Base-by-base conservation (phyloP, 1,284 basidiomycete genomes). In the Irpex sp. region DNA sequence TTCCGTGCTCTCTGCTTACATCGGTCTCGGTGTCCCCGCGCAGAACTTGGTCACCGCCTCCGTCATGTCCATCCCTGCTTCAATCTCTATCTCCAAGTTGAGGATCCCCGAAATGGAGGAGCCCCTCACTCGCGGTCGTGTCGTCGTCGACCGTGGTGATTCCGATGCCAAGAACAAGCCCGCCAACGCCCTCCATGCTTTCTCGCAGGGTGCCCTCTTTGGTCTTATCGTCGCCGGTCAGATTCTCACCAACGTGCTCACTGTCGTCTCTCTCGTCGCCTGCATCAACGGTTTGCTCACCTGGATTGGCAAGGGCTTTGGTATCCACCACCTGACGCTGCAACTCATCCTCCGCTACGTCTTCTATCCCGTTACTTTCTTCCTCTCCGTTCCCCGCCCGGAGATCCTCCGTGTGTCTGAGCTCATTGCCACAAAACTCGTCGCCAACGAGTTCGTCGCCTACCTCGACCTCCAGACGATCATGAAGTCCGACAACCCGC, bases 1-100 rank as follows among this genome's bases (percentile, higher is more conserved):
- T 58, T 93, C 93, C 61, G 94, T 96, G 15, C 82, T 97, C 62
- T 81, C 85, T 62, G 94, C 93, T 52, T 97, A 96, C 76, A 91
- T 96, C 71, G 79, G 77, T 62, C 78, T 96, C 66, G 95, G 95
- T 62, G 91, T 97, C 47, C 89, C 91, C 37, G 77, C 93, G 15
- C 84, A 88, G 75, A 94, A 93, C 75, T 82, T 97, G 36, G 83
- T 97, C 71, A 95, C 94, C 4, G 92, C 94, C 4, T 94, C 92
- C 8, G 91, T 97, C 68, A 97, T 97, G 94, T 92, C 89, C 73
- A 97, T 97, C 70, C 94, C 94, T 8, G 94, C 95, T 0, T 94
- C 94, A 9, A 94, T 97, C 73, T 86, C 94, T 2, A 94, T 96
- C 68, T 90, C 89, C 74, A 97, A 97, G 78, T 80, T 96, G 70